Evolutionary conservation across 2,329 filamentous ascomycete genomes (phyloP), one percentile per base, ranked within the genome.

Genomic region (Aspergillus calidoustus): DNA sequence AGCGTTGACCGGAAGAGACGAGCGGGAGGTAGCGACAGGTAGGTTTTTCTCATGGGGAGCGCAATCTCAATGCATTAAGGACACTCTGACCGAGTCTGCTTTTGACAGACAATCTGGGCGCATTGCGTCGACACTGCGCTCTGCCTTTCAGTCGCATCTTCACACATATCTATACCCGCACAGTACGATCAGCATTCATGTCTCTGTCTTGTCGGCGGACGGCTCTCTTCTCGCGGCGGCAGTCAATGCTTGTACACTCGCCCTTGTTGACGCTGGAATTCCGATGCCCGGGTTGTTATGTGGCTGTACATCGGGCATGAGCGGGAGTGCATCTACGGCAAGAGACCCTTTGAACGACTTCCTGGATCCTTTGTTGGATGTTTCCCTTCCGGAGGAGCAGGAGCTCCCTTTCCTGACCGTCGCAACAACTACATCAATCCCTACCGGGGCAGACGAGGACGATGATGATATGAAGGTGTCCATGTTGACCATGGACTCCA

Each of bases 231-330:
- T 99, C 22, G 93, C 94, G 0, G 91, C 93, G 0, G 92, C 94
- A 50, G 83, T 98, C 69, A 99, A 99, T 72, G 95, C 95, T 4
- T 87, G 91, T 0, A 97, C 94, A 0, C 86, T 99, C 13, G 95
- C 95, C 0, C 87, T 98, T 23, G 89, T 98, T 64, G 95, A 99
- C 74, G 95, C 95, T 0, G 95, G 95, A 56, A 90, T 99, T 22
- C 95, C 95, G 25, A 97, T 98, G 93, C 88, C 89, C 3, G 92
- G 96, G 74, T 96, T 97, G 74, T 86, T 98, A 3, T 88, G 89
- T 23, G 92, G 93, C 6, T 96, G 92, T 78, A 97, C 93, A 0
- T 91, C 92, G 0, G 95, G 93, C 4, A 91, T 80, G 73, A 80
- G 89, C 15, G 77, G 78, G 6, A 77, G 75, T 57, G 78, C 78